Percentiles rank a stretch among this genome's conserved stretches.
These are phyloP conservation scores for Fusarium sp. DNA, from an alignment of 2,329 filamentous ascomycete species.

Conservation along the genomic window DNA sequence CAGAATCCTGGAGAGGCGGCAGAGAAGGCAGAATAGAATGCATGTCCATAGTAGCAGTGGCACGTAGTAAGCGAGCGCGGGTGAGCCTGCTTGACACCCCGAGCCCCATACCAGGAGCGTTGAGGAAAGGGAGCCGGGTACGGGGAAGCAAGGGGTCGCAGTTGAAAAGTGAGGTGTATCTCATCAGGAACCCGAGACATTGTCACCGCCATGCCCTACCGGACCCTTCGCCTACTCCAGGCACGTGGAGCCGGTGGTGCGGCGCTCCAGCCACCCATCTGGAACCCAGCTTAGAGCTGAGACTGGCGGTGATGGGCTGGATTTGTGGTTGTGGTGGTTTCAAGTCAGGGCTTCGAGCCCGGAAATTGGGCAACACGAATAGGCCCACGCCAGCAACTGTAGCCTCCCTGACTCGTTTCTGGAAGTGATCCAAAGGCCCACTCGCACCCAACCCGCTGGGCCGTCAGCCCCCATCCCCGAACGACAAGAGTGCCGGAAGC, in stretches of 20 bases:
- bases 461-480: slow-evolving; percentile 38
- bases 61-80: neutral
- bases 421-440: slow-evolving; percentile 34
- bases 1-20: slow-evolving; percentile 10
- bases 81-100: slow-evolving; percentile 14
- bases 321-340: slow-evolving; percentile 35
- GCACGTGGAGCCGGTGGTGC: slow-evolving; percentile 37
- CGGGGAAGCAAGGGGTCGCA: slow-evolving; percentile 22
- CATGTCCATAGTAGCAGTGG: slow-evolving; percentile 15
- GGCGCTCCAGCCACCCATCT: slow-evolving; percentile 37
- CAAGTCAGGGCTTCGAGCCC: slow-evolving; percentile 35
- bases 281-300: slow-evolving; percentile 33
- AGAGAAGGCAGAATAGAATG: slow-evolving; percentile 19
- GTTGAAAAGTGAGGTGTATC: slow-evolving; percentile 23
- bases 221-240: slow-evolving; percentile 36
- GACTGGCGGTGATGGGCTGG: slow-evolving; percentile 41
- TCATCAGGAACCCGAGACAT: slow-evolving; percentile 44
- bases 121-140: slow-evolving; percentile 20
- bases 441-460: slow-evolving; percentile 43
- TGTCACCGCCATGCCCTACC: slow-evolving; percentile 40
- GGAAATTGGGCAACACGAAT: slow-evolving; percentile 35
- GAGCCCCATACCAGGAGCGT: slow-evolving; percentile 31
- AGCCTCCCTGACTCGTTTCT: slow-evolving; percentile 38
- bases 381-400: slow-evolving; percentile 27
- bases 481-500: slow-evolving; percentile 45